These are phyloP conservation scores for Favolaschia claudopus DNA, from an alignment of 768 basidiomycete genomes.

Conservation along the genomic window DNA sequence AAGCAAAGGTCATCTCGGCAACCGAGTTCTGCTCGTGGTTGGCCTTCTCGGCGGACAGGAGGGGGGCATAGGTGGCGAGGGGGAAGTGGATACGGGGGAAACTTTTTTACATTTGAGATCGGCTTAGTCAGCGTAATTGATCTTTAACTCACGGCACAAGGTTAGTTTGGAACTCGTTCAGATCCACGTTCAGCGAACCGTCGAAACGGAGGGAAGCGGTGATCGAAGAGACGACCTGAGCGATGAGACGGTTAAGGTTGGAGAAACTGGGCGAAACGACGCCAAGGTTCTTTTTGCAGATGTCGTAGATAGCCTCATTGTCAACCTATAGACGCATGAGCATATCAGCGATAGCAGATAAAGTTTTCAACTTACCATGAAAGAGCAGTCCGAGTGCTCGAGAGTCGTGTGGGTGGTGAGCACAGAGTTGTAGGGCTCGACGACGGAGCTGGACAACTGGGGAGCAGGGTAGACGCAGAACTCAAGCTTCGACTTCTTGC, in stretches of 20 bases:
- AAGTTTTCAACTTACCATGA: slow-evolving; percentile 75
- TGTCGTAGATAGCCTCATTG: slow-evolving; percentile 99
- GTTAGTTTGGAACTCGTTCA: slow-evolving; percentile 99
- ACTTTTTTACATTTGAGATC: slow-evolving; percentile 45
- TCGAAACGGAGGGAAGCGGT: slow-evolving; percentile 98
- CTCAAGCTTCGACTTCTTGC: slow-evolving; percentile 99
- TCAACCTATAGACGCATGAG: slow-evolving; percentile 69
- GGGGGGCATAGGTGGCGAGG: slow-evolving; percentile 93
- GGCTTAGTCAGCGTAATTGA: slow-evolving; percentile 8
- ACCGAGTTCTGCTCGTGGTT: slow-evolving; percentile 97
- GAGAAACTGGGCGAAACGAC: slow-evolving; percentile 87
- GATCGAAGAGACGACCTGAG: slow-evolving; percentile 97
- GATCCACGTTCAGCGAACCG: slow-evolving; percentile 95
- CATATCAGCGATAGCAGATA: background rate
- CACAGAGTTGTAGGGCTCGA: slow-evolving; percentile 98
- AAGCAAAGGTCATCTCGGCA: slow-evolving; percentile 97
- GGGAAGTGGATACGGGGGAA: slow-evolving; percentile 99
- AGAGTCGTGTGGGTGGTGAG: slow-evolving; percentile 98
- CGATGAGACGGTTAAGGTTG: slow-evolving; percentile 96
- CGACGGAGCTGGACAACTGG: slow-evolving; percentile 92
- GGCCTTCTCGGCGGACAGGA: slow-evolving; percentile 95
- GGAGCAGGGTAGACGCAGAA: slow-evolving; percentile 98
- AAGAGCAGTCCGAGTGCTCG: slow-evolving; percentile 99
- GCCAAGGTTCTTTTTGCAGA: slow-evolving; percentile 95
- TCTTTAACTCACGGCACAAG: slow-evolving; percentile 93